phyloP scores from a whole-genome alignment of 2,329 filamentous ascomycete genomes.

The Cladosporium sphaerospermum region DNA sequence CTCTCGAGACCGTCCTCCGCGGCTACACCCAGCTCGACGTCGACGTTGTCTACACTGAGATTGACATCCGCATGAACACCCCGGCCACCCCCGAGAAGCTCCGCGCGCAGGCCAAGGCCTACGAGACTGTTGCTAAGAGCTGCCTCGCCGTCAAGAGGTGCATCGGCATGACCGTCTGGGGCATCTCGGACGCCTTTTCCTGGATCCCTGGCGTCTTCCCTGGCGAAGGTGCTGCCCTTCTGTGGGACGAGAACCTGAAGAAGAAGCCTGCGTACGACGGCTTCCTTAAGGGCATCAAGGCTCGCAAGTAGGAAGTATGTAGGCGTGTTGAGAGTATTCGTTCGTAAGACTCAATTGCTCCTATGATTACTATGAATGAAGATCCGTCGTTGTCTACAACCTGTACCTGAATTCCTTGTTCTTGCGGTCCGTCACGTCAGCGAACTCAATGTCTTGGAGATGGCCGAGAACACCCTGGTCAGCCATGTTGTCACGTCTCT shows the following conservation, averaged over 20 bases:
- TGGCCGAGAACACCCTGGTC: conserved; percentile 15
- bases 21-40: conserved; percentile 46
- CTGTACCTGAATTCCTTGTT: conserved; percentile 25
- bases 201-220: conserved; percentile 37
- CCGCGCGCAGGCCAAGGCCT: conserved; percentile 43
- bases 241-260: conserved; percentile 41
- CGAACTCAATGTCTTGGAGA: conserved; percentile 14
- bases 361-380: background rate
- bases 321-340: background rate
- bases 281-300: conserved; percentile 16
- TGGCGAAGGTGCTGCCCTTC: conserved; percentile 32
- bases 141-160: conserved; percentile 34
- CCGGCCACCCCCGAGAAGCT: conserved; percentile 24
- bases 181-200: conserved; percentile 35
- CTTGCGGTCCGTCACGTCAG: conserved; percentile 26
- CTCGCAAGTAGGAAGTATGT: background rate
- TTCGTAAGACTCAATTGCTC: background rate
- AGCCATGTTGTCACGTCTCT: conserved; percentile 21
- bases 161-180: conserved; percentile 47
- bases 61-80: conserved; percentile 49
- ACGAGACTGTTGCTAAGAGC: conserved; percentile 32
- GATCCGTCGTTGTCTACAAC: background rate
- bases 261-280: conserved; percentile 44
- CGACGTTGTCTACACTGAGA: conserved; percentile 58
- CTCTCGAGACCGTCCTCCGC: conserved; percentile 40